These are phyloP conservation scores for Trichoderma koningiopsis DNA, from an alignment of 2,329 filamentous ascomycete species.

Conservation along the genomic window DNA sequence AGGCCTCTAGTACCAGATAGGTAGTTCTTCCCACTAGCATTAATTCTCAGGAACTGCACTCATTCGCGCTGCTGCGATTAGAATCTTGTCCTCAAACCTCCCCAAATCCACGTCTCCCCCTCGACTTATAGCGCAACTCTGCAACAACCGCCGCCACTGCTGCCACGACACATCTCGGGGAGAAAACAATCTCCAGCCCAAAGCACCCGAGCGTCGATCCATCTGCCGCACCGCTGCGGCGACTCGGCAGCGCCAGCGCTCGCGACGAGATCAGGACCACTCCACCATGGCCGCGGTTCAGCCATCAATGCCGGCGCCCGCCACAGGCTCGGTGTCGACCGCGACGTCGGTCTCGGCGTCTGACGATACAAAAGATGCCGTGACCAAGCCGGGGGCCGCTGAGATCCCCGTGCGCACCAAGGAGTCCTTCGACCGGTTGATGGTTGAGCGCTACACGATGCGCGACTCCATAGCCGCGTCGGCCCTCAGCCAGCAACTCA, in stretches of 20 bases:
- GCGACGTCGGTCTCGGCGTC: conserved; percentile 35
- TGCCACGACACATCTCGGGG: conserved; percentile 14
- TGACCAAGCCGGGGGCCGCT: conserved; percentile 29
- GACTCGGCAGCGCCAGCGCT: conserved; percentile 40
- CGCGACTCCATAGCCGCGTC: conserved; percentile 58
- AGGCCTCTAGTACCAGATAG: conserved; percentile 8
- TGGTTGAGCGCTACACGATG: conserved; percentile 57
- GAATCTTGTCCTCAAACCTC: conserved; percentile 32
- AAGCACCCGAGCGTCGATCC: conserved; percentile 7
- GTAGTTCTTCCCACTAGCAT: conserved; percentile 21
- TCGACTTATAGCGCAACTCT: conserved; percentile 13
- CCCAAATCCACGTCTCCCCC: conserved; percentile 22
- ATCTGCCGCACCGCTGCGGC: conserved; percentile 42
- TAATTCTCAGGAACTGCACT: conserved; percentile 17
- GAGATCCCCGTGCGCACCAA: conserved; percentile 54
- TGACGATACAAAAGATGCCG: conserved; percentile 36
- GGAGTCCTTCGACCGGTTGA: conserved; percentile 55
- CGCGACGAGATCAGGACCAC: conserved; percentile 28
- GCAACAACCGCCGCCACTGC: conserved; percentile 25
- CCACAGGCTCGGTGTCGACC: conserved; percentile 39
- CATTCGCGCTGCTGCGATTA: conserved; percentile 29
- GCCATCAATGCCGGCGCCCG: conserved; percentile 42
- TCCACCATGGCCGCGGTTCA: conserved; percentile 47
- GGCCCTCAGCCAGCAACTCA: conserved; percentile 53
- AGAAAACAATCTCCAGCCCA: conserved; percentile 2